phyloP scores from a whole-genome alignment of 2,329 filamentous ascomycete species.

The Aspergillus ruber region DNA sequence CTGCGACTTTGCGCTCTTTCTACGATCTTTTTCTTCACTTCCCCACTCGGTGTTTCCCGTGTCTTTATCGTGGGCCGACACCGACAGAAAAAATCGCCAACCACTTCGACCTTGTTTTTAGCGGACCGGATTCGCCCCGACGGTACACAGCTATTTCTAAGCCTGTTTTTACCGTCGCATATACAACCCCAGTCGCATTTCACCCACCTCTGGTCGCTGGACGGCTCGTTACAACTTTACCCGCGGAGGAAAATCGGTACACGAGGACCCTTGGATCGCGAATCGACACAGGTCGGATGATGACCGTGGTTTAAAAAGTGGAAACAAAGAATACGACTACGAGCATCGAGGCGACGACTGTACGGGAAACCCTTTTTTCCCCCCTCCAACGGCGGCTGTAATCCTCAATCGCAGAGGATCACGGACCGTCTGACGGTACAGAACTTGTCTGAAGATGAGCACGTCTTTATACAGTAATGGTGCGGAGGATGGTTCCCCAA shows the following conservation, averaged over 20 bases:
- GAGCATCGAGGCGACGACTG: constrained; percentile 18
- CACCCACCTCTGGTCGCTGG: constrained; percentile 20
- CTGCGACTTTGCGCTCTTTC: not conserved
- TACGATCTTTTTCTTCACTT: constrained; percentile 1
- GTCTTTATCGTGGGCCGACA: constrained; percentile 3
- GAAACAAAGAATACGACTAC: constrained; percentile 7
- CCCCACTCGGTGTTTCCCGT: not conserved
- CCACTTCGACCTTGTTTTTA: not conserved
- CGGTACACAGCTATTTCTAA: constrained; percentile 5
- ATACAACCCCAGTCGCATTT: not conserved
- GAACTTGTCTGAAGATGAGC: not conserved
- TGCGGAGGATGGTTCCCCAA: constrained; percentile 6
- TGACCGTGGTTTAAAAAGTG: constrained; percentile 20
- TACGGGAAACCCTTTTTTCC: constrained; percentile 7
- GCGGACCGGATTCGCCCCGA: constrained; percentile 1
- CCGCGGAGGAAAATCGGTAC: constrained; percentile 3
- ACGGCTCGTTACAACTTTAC: constrained; percentile 18
- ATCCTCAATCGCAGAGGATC: constrained; percentile 15
- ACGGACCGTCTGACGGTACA: constrained; percentile 7
- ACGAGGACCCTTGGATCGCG: not conserved
- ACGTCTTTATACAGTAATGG: constrained; percentile 6
- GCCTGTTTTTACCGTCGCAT: constrained; percentile 7
- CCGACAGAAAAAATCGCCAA: constrained; percentile 1
- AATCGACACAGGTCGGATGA: constrained; percentile 17
- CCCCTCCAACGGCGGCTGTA: constrained; percentile 13